Evolutionary conservation across 1,139 yeast species (phyloP), one percentile per base, ranked within the genome.

Genomic region (Pichia sp.): DNA sequence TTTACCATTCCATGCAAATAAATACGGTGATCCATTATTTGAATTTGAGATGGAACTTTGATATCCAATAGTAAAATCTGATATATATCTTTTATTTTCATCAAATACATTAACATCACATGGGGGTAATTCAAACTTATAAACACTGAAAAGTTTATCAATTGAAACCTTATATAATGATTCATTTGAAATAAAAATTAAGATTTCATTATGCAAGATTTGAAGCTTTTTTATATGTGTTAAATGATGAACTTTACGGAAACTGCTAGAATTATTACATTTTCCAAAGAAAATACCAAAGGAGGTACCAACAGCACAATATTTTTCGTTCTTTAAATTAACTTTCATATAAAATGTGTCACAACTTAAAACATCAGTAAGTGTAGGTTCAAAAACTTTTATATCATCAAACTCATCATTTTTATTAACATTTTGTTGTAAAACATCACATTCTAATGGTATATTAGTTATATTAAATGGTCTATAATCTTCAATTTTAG

Each of bases 181-280:
- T 54, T 74, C 78, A 51, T 77, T 82, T 16, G 82, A 76, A 45
- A 87, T 68, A 3, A 85, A 67, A 16, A 87, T 67, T 13, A 85
- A 69, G 39, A 84, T 82, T 77, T 52, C 70, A 26, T 75, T 73
- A 4, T 79, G 75, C 39, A 85, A 68, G 7, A 83, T 81, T 23
- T 77, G 75, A 40, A 90, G 67, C 57, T 80, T 83, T n/a, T 76
- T 71, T 18, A 85, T 79, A 45, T 74, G 76, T 8, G 67, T 49
- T 22, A 81, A 65, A 53, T 76, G 74, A 35, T 85, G 64, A 8
- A 88, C 76, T 50, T 78, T 72, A 48, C 70, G 75, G 94, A 95
- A 86, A 18, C 71, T 68, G 11, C 61, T 49, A 5, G 65, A 59
- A 26, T 60, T 57, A 39, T 60, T 65, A 15, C 58, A 53, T 37